phyloP scores from a whole-genome alignment of 1,139 yeast species.

The Petasospora fabianii region DNA sequence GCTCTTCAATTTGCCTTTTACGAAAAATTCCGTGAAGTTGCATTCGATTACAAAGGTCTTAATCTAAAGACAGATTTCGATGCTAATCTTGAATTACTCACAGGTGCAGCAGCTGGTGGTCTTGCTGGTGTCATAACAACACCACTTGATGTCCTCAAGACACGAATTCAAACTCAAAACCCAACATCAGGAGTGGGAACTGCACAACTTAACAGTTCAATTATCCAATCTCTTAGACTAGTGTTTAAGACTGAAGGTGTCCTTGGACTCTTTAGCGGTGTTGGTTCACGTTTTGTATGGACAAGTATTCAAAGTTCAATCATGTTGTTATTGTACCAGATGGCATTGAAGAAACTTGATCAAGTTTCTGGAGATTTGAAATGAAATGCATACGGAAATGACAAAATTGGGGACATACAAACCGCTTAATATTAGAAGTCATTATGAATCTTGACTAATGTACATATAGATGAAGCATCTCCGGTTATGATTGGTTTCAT shows the following conservation, averaged over 20 bases:
- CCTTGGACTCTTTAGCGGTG: conserved; percentile 83
- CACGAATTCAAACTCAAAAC: conserved; percentile 45
- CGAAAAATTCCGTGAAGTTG: conserved; percentile 72
- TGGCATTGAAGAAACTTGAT: conserved; percentile 32
- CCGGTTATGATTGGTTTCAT: too few species aligned
- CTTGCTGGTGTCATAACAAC: conserved; percentile 84
- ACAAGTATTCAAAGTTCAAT: conserved; percentile 93
- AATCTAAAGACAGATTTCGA: conserved; percentile 39
- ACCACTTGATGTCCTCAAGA: conserved; percentile 88
- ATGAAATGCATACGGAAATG: too few species aligned
- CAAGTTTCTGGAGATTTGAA: conserved; percentile 1
- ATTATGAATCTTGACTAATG: background rate
- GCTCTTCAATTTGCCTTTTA: conserved; percentile 95
- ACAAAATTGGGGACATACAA: too few species aligned
- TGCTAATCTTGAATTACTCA: conserved; percentile 58
- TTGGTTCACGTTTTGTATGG: conserved; percentile 96
- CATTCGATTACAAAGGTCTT: conserved; percentile 32
- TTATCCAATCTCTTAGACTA: conserved; percentile 57
- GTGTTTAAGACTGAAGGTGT: conserved; percentile 76
- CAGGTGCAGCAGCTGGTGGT: conserved; percentile 98
- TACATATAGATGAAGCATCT: background rate
- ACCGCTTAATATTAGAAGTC: too few species aligned
- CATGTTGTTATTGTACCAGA: conserved; percentile 85
- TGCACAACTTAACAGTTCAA: conserved; percentile 44
- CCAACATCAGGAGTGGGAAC: conserved; percentile 16